A percentile compares a stretch with the other conserved stretches of the same genome.
These are phyloP conservation scores for Chlamydomonas sphaeroides DNA, from an alignment of 139 green algal genomes.

Conservation along the genomic window DNA sequence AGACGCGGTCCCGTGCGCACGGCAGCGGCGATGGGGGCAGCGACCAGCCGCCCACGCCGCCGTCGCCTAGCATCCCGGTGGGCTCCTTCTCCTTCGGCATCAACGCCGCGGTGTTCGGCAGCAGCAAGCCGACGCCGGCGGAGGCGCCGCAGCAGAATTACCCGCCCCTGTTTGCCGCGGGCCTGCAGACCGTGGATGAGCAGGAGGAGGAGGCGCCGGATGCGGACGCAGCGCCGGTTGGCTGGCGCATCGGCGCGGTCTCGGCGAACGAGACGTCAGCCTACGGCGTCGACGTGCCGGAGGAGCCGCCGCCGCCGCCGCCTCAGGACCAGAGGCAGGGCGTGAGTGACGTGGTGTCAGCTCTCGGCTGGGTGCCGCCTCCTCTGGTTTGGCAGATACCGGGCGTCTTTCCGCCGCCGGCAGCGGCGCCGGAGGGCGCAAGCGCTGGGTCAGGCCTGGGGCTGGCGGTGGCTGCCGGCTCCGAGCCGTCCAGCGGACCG, in stretches of 20 bases:
- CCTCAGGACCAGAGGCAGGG: too few relatives aligned
- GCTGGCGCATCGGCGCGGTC: neutral
- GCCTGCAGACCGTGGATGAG: neutral
- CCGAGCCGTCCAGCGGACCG: too few relatives aligned
- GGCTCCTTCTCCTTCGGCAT: slow-evolving; percentile 36
- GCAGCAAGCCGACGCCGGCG: neutral
- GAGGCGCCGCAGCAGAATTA: neutral
- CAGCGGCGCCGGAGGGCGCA: neutral
- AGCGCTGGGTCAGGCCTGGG: too few relatives aligned
- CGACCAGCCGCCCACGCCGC: neutral
- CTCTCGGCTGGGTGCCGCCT: neutral
- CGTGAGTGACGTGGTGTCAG: too few relatives aligned
- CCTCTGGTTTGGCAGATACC: neutral
- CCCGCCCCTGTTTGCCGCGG: too few relatives aligned
- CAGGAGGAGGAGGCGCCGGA: neutral
- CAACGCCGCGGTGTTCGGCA: slow-evolving; percentile 23
- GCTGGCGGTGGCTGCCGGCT: too few relatives aligned
- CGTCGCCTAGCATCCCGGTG: neutral
- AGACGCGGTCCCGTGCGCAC: too few relatives aligned
- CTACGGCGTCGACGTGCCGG: neutral
- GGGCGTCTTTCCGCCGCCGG: too few relatives aligned
- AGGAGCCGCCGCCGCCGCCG: neutral
- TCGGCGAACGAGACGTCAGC: neutral
- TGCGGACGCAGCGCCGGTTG: neutral
- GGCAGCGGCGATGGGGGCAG: too few relatives aligned